A percentile compares a stretch with the other conserved stretches of the same genome.
Evolutionary conservation across 192 early-diverging fungal species (phyloP).

Genomic region (Rhizophagus sp.): DNA sequence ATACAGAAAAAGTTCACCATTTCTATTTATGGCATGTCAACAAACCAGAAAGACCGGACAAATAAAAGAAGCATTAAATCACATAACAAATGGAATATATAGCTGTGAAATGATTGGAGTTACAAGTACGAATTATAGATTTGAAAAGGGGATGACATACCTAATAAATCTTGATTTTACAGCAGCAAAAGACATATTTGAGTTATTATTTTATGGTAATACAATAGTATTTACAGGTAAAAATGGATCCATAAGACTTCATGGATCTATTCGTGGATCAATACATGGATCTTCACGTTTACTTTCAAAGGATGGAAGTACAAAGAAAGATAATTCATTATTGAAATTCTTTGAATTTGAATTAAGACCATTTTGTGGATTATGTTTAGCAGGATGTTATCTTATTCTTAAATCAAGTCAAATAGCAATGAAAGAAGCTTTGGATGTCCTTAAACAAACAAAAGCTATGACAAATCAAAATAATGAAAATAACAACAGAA

Average conservation of each 20-base stretch:
- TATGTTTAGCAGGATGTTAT: constrained; percentile 44
- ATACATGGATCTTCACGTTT: neutral
- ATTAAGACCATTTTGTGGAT: constrained; percentile 45
- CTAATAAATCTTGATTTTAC: constrained; percentile 42
- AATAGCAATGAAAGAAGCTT: constrained; percentile 32
- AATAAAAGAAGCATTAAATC: constrained; percentile 39
- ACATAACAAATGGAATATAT: constrained; percentile 40
- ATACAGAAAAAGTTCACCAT: constrained; percentile 41
- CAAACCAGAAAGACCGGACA: constrained; percentile 42
- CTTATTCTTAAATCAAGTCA: constrained; percentile 36
- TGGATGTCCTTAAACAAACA: constrained; percentile 35
- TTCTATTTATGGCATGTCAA: constrained; percentile 43
- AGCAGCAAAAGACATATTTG: constrained; percentile 44
- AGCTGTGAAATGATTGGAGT: constrained; percentile 39
- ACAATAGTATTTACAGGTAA: constrained; percentile 13
- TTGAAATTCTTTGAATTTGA: constrained; percentile 41
- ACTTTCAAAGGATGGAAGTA: neutral
- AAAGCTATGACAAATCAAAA: neutral
- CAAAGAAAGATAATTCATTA: constrained; percentile 19
- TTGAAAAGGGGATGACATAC: constrained; percentile 45
- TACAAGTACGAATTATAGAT: constrained; percentile 43
- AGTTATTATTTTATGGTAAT: constrained; percentile 40
- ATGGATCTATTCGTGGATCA: constrained; percentile 19
- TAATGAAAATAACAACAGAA: constrained; percentile 22
- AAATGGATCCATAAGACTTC: constrained; percentile 16